A percentile compares a stretch with the other conserved stretches of the same genome.
phyloP scores from a whole-genome alignment of 2,329 filamentous ascomycete species.

The Fusarium anguioides region DNA sequence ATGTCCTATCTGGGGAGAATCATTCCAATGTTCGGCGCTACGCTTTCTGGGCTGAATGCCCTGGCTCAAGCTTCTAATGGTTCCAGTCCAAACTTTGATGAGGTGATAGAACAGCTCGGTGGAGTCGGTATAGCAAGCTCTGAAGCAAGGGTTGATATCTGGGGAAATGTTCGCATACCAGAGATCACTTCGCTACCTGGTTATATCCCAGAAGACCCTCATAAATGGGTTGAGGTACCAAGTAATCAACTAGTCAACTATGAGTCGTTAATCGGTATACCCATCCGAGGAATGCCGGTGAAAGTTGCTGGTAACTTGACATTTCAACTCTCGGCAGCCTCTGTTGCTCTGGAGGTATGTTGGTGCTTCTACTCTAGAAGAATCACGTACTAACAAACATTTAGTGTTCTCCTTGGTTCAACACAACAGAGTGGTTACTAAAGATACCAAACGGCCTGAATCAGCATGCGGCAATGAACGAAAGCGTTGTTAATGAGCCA shows the following conservation, averaged over 20 bases:
- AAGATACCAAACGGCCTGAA: not conserved
- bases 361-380: not conserved
- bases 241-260: not conserved
- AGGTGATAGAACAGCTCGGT: not conserved
- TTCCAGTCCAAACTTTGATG: not conserved
- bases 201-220: not conserved
- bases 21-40: not conserved
- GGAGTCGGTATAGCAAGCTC: not conserved
- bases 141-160: not conserved
- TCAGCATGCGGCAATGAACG: not conserved
- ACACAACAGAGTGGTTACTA: not conserved
- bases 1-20: fast-evolving
- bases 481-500: not conserved
- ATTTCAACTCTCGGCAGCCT: not conserved
- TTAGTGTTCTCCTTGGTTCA: not conserved
- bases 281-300: not conserved
- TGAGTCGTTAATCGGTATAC: not conserved
- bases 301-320: slow-evolving; percentile 1
- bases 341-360: not conserved
- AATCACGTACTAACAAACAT: not conserved
- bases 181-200: not conserved
- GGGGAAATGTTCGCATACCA: slow-evolving; percentile 2
- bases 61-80: not conserved
- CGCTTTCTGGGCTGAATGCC: not conserved
- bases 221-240: not conserved